Conservation (phyloP, 305 asterid genomes). For the Solanum aculeatissimum region DNA sequence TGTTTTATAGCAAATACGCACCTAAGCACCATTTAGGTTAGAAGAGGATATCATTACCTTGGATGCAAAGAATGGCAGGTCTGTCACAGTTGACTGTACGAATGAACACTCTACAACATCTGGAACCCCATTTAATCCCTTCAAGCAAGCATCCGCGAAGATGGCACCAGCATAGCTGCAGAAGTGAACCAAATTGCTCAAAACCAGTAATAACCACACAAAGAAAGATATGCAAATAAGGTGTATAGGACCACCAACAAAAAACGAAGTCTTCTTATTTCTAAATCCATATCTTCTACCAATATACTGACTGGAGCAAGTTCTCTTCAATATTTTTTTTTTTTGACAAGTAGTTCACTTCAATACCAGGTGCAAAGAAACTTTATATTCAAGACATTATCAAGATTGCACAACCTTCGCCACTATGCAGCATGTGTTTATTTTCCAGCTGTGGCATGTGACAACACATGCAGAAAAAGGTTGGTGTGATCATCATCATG, state of each 20-base stretch:
- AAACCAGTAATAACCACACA: background rate
- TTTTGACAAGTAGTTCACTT: background rate
- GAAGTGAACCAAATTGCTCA: background rate
- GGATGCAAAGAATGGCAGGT: conserved; percentile 17
- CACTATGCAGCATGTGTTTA: background rate
- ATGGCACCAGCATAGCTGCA: conserved; percentile 89
- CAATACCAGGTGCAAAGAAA: background rate
- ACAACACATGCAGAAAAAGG: background rate
- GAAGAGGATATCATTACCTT: conserved; percentile 5
- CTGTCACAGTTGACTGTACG: conserved; percentile 14
- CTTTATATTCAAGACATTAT: background rate
- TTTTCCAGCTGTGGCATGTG: background rate
- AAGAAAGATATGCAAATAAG: background rate
- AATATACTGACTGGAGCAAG: background rate
- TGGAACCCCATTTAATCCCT: conserved; percentile 94
- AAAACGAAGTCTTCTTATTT: background rate
- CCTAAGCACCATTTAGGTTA: background rate
- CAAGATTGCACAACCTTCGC: background rate
- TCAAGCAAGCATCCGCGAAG: conserved; percentile 91
- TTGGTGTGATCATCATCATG: background rate
- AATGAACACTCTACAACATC: conserved; percentile 86
- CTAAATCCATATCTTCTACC: background rate
- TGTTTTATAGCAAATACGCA: background rate
- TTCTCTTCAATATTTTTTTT: background rate
- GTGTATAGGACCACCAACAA: background rate